phyloP scores from a whole-genome alignment of 2,329 filamentous ascomycete species.

The Pestalotiopsis fici region DNA sequence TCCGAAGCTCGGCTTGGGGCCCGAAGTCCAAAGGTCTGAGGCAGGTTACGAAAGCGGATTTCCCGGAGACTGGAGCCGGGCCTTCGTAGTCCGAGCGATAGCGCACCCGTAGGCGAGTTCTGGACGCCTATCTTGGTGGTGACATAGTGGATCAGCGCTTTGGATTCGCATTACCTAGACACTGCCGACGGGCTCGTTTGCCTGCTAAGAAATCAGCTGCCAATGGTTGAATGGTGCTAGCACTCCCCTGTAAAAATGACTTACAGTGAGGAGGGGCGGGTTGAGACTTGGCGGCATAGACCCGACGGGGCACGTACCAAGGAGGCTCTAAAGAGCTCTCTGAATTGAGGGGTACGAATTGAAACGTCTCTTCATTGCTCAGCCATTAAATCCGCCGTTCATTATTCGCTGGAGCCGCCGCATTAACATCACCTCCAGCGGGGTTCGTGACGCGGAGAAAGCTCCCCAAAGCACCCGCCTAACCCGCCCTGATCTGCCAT shows the following conservation, averaged over 20 bases:
- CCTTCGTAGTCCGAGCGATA: neutral
- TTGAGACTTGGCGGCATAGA: too few species aligned
- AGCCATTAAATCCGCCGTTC: neutral
- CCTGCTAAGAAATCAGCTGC: too few species aligned
- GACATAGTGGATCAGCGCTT: too few species aligned
- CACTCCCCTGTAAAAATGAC: neutral
- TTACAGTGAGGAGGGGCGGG: neutral
- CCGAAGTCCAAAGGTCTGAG: neutral
- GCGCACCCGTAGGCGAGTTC: neutral
- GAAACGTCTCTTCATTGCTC: neutral
- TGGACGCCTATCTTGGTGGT: too few species aligned
- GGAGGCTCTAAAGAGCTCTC: neutral
- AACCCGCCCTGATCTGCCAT: conserved; percentile 4
- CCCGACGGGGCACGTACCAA: too few species aligned
- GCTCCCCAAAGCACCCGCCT: neutral
- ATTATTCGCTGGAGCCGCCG: neutral
- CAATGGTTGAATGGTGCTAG: neutral
- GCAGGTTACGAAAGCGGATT: neutral
- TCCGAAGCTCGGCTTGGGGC: conserved; percentile 13
- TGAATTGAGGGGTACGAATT: neutral
- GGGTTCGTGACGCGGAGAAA: conserved; percentile 1
- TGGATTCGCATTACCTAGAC: too few species aligned
- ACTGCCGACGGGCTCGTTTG: too few species aligned
- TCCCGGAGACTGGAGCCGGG: conserved; percentile 1
- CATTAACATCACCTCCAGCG: neutral